Percentiles rank a stretch among this genome's conserved stretches.
These are phyloP conservation scores for Pholiota conissans DNA, from an alignment of 768 basidiomycete genomes.

Conservation along the genomic window DNA sequence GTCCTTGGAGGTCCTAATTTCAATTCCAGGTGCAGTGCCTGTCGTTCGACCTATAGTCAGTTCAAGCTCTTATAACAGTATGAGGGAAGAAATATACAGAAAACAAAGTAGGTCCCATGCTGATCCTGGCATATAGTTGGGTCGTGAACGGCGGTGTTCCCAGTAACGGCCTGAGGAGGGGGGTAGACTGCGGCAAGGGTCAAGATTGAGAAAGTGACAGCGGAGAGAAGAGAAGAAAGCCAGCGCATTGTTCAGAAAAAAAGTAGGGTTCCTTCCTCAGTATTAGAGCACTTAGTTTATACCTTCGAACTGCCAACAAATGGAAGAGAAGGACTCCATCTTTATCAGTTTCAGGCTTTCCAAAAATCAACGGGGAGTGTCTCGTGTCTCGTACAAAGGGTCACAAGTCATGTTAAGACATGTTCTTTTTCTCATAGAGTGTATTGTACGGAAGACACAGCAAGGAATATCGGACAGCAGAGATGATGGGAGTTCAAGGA, in stretches of 20 bases:
- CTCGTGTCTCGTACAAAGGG: background rate
- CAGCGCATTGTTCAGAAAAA: background rate
- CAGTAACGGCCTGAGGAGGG: constrained; percentile 35
- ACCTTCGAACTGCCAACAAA: no score
- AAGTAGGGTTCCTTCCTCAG: background rate
- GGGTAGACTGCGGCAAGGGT: constrained; percentile 24
- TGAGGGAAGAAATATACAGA: constrained; percentile 37
- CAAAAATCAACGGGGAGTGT: background rate
- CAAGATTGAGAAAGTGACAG: background rate
- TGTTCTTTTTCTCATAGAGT: background rate
- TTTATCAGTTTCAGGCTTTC: no score
- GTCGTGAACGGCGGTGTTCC: constrained; percentile 44
- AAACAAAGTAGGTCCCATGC: constrained; percentile 44
- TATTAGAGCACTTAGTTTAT: background rate
- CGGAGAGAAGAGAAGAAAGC: background rate
- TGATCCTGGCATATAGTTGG: constrained; percentile 50
- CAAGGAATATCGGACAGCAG: no score
- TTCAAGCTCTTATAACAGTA: background rate
- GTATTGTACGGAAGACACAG: background rate
- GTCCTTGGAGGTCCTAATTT: constrained; percentile 49
- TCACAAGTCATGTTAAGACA: background rate
- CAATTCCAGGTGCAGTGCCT: constrained; percentile 45
- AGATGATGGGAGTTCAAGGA: no score
- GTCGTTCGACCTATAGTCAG: background rate
- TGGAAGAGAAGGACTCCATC: no score